Evolutionary conservation across 768 basidiomycete species (phyloP), one percentile per base, ranked within the genome.

Genomic region (Kwoniella bestiolae): DNA sequence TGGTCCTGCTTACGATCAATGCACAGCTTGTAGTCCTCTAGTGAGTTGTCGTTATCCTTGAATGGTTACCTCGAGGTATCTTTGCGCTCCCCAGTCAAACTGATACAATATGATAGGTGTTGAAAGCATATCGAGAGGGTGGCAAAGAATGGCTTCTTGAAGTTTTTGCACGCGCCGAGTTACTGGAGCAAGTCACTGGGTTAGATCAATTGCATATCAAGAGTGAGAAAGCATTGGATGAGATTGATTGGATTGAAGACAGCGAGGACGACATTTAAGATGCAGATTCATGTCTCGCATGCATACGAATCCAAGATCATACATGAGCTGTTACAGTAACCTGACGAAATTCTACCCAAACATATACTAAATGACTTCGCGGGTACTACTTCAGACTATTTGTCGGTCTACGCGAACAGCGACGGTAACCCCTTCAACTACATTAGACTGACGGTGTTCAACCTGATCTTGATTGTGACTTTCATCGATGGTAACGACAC

Each of bases 1-100:
- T 0, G 96, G 95, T 0, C 87, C 90, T 2, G 91, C 93, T 1
- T 99, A 90, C 77, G 86, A 89, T 59, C 83, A 85, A 60, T 99
- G 95, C 79, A 95, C 94, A 1, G 96, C 92, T 0, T 99, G 96
- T 76, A 91, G 90, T 59, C 87, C 90, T 69, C 84, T 84, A 23
- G 92, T 92, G 64, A 68, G 87, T 81, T 2, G 1, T 35, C 3
- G 3, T 4, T 0, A 14, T 46, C 6, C 25, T 16, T 26, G 11
- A 23, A 12, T 44, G 12, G 18, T n/a, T 34, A 14, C 8, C 49
- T 29, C 44, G 28, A 26, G 5, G 32, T 26, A 53, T 34, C 21
- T 2, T 23, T 52, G 26, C 14, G 18, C 14, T 16, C 7, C 28
- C 29, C 46, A 65, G 56, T 8, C 46, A 32, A 18, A 32, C 21